Evolutionary conservation across 2,329 filamentous ascomycete species (phyloP).

Genomic region (Paramyrothecium sp.): DNA sequence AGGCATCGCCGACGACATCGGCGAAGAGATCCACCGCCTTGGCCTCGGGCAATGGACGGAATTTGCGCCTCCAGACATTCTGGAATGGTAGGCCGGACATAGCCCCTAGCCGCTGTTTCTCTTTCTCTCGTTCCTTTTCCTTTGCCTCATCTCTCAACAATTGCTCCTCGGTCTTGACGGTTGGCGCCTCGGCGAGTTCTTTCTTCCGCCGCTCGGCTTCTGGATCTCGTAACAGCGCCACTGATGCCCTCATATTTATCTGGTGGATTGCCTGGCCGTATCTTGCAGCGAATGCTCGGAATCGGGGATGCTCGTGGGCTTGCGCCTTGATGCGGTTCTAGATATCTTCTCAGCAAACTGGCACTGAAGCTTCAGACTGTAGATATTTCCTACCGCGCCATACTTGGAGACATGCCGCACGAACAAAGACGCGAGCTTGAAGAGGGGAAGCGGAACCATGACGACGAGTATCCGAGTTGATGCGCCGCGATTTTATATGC

Average conservation of each 20-base stretch:
- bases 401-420: constrained; percentile 68
- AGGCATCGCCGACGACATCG: constrained; percentile 62
- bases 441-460: constrained; percentile 66
- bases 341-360: neutral
- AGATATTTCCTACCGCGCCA: constrained; percentile 58
- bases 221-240: constrained; percentile 56
- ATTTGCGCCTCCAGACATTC: constrained; percentile 62
- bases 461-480: too few species aligned
- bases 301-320: constrained; percentile 62
- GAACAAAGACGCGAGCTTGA: constrained; percentile 65
- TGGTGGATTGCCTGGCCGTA: constrained; percentile 66
- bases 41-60: constrained; percentile 59
- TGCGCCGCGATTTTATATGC: too few species aligned
- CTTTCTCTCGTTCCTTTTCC: constrained; percentile 28
- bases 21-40: constrained; percentile 68
- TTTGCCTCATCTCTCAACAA: constrained; percentile 52
- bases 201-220: constrained; percentile 58
- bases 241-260: constrained; percentile 64
- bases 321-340: constrained; percentile 66
- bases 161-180: constrained; percentile 64
- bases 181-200: constrained; percentile 62
- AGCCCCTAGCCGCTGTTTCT: constrained; percentile 11
- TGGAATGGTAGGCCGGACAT: constrained; percentile 32
- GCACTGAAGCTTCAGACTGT: neutral
- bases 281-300: constrained; percentile 58